Conservation (phyloP, 2,329 filamentous ascomycete genomes). For the Pyrenochaeta sp. region DNA sequence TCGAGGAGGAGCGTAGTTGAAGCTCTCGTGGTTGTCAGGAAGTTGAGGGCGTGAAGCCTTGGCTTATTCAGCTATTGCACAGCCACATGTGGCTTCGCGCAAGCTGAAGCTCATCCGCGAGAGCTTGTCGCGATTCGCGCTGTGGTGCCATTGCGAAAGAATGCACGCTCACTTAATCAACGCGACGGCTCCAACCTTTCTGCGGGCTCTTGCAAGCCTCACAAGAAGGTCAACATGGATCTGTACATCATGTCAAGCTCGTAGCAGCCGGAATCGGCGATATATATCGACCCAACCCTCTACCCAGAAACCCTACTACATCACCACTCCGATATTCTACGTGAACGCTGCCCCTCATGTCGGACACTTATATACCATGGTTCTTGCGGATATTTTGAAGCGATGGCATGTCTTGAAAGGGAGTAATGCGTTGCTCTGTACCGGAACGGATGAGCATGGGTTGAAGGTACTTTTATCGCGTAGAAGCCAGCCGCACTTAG, state of each 20-base stretch:
- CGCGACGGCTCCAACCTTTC: slow-evolving; percentile 25
- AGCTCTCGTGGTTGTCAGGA: neutral
- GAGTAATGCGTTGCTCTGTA: slow-evolving; percentile 76
- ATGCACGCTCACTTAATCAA: slow-evolving; percentile 41
- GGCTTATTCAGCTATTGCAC: slow-evolving; percentile 13
- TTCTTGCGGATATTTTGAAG: slow-evolving; percentile 90
- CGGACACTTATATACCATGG: slow-evolving; percentile 92
- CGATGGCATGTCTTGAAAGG: slow-evolving; percentile 85
- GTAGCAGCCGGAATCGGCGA: slow-evolving; percentile 25
- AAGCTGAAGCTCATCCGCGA: slow-evolving; percentile 19
- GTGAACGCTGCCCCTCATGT: slow-evolving; percentile 97
- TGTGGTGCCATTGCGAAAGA: slow-evolving; percentile 27
- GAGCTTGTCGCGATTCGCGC: slow-evolving; percentile 16
- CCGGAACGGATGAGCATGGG: slow-evolving; percentile 96
- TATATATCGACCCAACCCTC: slow-evolving; percentile 28
- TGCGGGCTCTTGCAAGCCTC: slow-evolving; percentile 23
- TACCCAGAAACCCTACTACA: slow-evolving; percentile 83
- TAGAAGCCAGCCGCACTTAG: neutral
- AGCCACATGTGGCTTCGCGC: slow-evolving; percentile 23
- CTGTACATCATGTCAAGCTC: slow-evolving; percentile 31
- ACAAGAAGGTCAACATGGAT: slow-evolving; percentile 30
- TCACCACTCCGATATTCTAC: slow-evolving; percentile 98
- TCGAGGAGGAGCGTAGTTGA: neutral
- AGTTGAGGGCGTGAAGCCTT: neutral
- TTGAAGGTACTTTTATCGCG: slow-evolving; percentile 70